Evolutionary conservation across 495 filamentous ascomycete genomes (phyloP).

Genomic region (Niebla homalea): DNA sequence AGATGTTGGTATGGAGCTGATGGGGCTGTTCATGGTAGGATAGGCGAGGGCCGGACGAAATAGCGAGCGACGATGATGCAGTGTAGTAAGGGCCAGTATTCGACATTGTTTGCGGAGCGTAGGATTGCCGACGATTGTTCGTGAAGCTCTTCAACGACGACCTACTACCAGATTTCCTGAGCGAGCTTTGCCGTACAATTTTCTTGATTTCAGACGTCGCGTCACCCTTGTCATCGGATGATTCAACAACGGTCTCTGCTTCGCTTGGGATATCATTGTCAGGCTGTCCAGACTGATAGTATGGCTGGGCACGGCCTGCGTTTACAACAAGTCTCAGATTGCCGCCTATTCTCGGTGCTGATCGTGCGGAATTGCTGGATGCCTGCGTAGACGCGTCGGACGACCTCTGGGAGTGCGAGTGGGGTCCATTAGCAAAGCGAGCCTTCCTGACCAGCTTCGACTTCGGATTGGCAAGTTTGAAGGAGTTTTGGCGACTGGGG

Average conservation of each 20-base stretch:
- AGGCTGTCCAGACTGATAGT: background rate
- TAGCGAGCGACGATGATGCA: constrained; percentile 26
- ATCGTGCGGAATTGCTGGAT: constrained; percentile 15
- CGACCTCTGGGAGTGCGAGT: constrained; percentile 37
- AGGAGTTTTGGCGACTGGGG: constrained; percentile 49
- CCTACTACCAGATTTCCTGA: constrained; percentile 27
- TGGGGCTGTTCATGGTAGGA: background rate
- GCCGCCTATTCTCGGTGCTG: background rate
- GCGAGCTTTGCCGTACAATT: constrained; percentile 49
- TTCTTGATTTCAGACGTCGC: constrained; percentile 55
- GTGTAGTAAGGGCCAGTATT: constrained; percentile 12
- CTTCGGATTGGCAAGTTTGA: constrained; percentile 39
- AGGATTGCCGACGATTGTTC: background rate
- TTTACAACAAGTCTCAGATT: background rate
- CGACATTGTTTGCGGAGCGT: constrained; percentile 1
- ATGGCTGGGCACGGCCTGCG: background rate
- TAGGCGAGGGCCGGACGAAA: constrained; percentile 26
- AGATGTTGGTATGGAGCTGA: constrained; percentile 27
- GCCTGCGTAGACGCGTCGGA: constrained; percentile 31
- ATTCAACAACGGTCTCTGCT: constrained; percentile 41
- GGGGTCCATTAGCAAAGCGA: constrained; percentile 42
- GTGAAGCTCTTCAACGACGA: background rate
- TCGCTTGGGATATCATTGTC: constrained; percentile 32
- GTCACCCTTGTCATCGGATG: constrained; percentile 39
- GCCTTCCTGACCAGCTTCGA: constrained; percentile 31